A percentile compares a stretch with the other conserved stretches of the same genome.
Conservation (phyloP, 176 grass and related monocot species). For the Musa beccarii region DNA sequence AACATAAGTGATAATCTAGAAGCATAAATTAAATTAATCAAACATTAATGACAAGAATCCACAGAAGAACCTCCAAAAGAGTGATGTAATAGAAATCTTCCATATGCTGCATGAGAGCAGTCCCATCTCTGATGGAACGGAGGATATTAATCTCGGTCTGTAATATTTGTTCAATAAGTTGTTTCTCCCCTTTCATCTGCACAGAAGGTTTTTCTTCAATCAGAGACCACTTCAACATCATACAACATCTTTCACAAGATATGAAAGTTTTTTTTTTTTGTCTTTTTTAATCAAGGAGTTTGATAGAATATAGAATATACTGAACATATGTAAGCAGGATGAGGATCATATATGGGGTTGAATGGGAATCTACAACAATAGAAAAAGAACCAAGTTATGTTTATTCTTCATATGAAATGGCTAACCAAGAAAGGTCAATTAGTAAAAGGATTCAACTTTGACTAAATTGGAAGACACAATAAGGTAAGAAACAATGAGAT, state of each 20-base stretch:
- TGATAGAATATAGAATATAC: not conserved
- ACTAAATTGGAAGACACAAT: not conserved
- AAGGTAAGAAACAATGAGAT: not conserved
- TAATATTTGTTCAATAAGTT: constrained; percentile 78
- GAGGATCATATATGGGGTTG: not conserved
- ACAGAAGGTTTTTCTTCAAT: constrained; percentile 7
- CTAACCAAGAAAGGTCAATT: not conserved
- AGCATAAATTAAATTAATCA: not conserved
- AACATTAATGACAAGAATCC: not conserved
- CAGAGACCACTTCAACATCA: not conserved
- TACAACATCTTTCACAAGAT: not conserved
- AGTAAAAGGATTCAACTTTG: not conserved
- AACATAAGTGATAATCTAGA: not conserved
- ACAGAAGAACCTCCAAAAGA: constrained; percentile 66
- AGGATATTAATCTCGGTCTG: constrained; percentile 95
- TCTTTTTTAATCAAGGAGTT: constrained; percentile 3
- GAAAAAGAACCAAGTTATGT: too few species aligned
- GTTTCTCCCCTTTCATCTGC: constrained; percentile 95
- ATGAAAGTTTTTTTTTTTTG: not conserved
- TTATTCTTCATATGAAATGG: not conserved
- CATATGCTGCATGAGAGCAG: constrained; percentile 99
- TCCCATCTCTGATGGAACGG: constrained; percentile 77
- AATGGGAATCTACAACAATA: not conserved
- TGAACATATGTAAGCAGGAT: not conserved
- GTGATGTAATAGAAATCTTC: constrained; percentile 98